Base-by-base conservation (phyloP, 2,329 filamentous ascomycete species). In the Didymella pinodella region DNA sequence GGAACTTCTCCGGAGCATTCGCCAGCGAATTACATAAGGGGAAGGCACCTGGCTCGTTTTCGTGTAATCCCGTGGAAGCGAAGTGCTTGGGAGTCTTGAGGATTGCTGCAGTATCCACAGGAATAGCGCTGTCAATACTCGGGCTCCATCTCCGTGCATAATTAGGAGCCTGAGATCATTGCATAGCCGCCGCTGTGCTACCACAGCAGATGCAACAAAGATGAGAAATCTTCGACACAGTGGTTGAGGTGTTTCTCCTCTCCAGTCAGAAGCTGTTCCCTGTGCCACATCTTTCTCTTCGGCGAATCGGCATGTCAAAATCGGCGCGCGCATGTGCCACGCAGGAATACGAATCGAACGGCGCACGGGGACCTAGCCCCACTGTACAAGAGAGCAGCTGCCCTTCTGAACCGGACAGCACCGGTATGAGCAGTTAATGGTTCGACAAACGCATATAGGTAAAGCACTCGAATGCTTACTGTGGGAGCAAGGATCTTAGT, bases 391-490 rank as follows among this genome's bases (percentile, higher is more conserved):
- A 57, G 32, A 54, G 43, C 55, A 57, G 48, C 51, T 63, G 52
- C 60, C 61, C 59, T 49, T 64, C 57, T 44, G 18, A 45, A 62
- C 55, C 65, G 63, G 65, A 56, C 54, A 48, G 52, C 48, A 38
- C 68, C 62, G 65, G 58, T 62, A 48, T 67, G 68, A 59, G 65
- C 65, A 67, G 70, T 66, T 64, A 43, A 69, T 72, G 63, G 64
- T 68, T 59, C 67, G 65, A 72, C 64, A 34, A 56, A 34, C 45
- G 50, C 62, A 62, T 55, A 54, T 40, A 8, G 18, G 16, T 7
- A 51, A 49, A 31, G 46, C 29, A 12, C 48, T 48, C 44, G 41
- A 51, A 48, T 47, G 56, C 50, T 43, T 50, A 61, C 51, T 54
- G 18, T 54, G 49, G 38, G 16, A 43, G 25, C 44, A 41, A 32